Conservation (phyloP, 345 rosid genomes). For the Carallia brachiata region DNA sequence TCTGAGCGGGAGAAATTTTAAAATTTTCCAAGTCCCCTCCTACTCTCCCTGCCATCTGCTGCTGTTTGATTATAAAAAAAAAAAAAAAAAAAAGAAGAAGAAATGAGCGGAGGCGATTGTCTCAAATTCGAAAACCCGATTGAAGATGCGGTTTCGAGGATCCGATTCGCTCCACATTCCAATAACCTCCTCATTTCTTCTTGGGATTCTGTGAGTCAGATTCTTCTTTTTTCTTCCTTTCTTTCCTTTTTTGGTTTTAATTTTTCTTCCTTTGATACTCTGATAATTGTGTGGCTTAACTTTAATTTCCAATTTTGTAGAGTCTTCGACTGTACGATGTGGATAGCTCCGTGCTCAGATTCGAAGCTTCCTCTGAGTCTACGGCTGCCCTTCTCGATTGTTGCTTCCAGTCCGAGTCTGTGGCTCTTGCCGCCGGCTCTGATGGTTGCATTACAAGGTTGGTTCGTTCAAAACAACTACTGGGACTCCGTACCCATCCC, state of each 20-base stretch:
- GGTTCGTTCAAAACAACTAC: background rate
- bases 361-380: constrained; percentile 36
- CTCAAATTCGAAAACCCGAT: constrained; percentile 51
- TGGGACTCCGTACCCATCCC: background rate
- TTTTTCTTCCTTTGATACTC: background rate
- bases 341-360: constrained; percentile 50
- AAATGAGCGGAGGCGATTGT: background rate
- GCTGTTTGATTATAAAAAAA: background rate
- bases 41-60: background rate
- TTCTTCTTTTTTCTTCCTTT: background rate
- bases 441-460: constrained; percentile 82
- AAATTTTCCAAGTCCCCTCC: no score
- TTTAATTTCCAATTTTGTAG: constrained; percentile 20
- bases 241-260: background rate
- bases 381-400: constrained; percentile 74
- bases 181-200: constrained; percentile 79
- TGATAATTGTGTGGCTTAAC: background rate
- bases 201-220: constrained; percentile 79
- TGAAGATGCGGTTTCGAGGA: constrained; percentile 61
- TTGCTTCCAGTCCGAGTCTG: constrained; percentile 60
- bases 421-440: constrained; percentile 54
- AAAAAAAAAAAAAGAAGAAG: no score
- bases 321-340: constrained; percentile 75
- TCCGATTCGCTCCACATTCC: constrained; percentile 70
- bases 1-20: no score